A percentile compares a stretch with the other conserved stretches of the same genome.
These are phyloP conservation scores for Turnera subulata DNA, from an alignment of 345 rosid species.

Conservation along the genomic window DNA sequence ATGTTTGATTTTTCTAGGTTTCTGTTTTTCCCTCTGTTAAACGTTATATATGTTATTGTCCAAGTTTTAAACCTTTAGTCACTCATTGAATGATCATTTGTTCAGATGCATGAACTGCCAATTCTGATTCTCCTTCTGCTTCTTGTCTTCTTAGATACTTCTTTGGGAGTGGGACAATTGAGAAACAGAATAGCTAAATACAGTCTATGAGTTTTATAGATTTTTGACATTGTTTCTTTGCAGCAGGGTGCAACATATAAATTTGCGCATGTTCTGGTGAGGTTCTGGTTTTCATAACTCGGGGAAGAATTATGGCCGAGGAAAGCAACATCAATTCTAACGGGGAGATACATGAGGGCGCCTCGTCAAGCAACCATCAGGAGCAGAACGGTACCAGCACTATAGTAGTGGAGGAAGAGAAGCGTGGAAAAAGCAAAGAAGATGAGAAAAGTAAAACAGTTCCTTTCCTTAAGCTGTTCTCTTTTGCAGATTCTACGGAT, in stretches of 20 bases:
- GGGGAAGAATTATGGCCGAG: neutral
- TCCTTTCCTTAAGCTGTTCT: conserved; percentile 30
- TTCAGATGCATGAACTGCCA: too few species aligned
- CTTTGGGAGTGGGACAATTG: too few species aligned
- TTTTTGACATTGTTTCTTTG: neutral
- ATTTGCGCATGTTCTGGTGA: neutral
- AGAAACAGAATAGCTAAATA: neutral
- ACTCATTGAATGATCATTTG: too few species aligned
- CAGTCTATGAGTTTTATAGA: neutral
- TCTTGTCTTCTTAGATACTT: too few species aligned
- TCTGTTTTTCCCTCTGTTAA: too few species aligned
- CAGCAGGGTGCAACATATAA: neutral
- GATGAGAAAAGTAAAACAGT: conserved; percentile 18
- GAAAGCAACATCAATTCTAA: neutral
- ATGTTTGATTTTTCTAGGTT: too few species aligned
- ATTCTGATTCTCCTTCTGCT: too few species aligned
- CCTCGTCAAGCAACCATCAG: neutral
- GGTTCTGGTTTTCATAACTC: neutral
- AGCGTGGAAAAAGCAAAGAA: neutral
- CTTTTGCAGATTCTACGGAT: conserved; percentile 29
- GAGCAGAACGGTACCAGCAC: neutral
- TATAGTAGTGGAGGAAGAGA: neutral
- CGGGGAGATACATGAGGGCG: neutral
- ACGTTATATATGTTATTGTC: too few species aligned
- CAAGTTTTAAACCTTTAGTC: too few species aligned